Evolutionary conservation across 768 basidiomycete genomes (phyloP).

Genomic region (Asterophora parasitica): DNA sequence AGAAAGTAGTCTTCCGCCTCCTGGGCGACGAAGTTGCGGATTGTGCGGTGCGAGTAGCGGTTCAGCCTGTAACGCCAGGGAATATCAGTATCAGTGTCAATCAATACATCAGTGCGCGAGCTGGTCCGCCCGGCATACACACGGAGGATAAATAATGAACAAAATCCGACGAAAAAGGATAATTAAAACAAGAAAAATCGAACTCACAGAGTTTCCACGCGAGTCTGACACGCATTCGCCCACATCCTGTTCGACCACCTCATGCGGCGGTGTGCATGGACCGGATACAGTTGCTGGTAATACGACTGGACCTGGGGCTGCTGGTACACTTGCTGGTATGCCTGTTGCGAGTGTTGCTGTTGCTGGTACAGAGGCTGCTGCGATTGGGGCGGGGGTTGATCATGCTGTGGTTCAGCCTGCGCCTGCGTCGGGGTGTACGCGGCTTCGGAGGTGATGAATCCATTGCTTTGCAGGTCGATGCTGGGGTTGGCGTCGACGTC

Average conservation of each 20-base stretch:
- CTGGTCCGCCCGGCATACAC: no score
- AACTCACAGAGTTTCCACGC: conserved; percentile 19
- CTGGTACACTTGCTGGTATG: background rate
- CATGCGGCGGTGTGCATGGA: background rate
- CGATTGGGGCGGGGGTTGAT: background rate
- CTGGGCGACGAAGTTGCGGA: conserved; percentile 19
- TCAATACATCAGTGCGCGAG: no score
- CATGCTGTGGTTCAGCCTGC: no score
- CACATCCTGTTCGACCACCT: conserved; percentile 13
- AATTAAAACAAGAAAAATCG: conserved; percentile 1
- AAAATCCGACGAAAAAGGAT: background rate
- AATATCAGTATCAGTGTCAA: no score
- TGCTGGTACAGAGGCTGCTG: conserved; percentile 1
- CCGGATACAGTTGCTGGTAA: background rate
- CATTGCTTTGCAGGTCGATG: no score
- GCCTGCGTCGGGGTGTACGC: no score
- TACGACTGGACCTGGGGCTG: background rate
- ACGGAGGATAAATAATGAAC: background rate
- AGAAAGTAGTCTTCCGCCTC: conserved; percentile 20
- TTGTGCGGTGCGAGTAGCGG: conserved; percentile 18
- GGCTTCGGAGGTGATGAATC: no score
- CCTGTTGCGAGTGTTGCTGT: no score
- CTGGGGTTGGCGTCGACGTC: no score
- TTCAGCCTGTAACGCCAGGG: conserved; percentile 9
- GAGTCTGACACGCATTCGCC: conserved; percentile 19